These are phyloP conservation scores for Trebouxia sp. DNA, from an alignment of 139 green algal genomes.

Conservation along the genomic window DNA sequence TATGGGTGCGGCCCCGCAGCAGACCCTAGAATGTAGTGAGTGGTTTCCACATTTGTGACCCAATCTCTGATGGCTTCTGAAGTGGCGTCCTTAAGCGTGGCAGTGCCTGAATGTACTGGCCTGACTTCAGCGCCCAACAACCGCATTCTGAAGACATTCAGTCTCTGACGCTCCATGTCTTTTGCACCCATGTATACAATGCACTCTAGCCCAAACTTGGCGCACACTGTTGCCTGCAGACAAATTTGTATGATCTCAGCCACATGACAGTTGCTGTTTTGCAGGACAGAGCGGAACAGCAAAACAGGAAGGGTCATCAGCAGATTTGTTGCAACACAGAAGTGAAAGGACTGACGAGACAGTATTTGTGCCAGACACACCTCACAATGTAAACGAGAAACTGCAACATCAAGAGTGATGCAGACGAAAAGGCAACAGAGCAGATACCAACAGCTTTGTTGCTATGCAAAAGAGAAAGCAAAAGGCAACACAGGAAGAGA, in stretches of 20 bases:
- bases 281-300: too few species aligned
- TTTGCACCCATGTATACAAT: slow-evolving; percentile 99
- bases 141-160: slow-evolving; percentile 99
- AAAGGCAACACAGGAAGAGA: too few species aligned
- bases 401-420: too few species aligned
- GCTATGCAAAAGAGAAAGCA: too few species aligned
- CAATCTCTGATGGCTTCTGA: slow-evolving; percentile 98
- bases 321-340: too few species aligned
- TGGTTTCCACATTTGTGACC: slow-evolving; percentile 99
- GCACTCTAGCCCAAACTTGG: slow-evolving; percentile 91
- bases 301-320: too few species aligned
- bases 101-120: slow-evolving; percentile 87
- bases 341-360: too few species aligned
- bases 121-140: slow-evolving; percentile 95
- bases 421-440: too few species aligned
- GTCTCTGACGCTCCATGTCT: slow-evolving; percentile 96
- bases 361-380: too few species aligned
- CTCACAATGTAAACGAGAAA: too few species aligned
- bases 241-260: not conserved
- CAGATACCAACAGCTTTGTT: too few species aligned
- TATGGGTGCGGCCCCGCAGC: slow-evolving; percentile 97
- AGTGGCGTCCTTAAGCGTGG: slow-evolving; percentile 98
- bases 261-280: too few species aligned
- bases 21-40: slow-evolving; percentile 99
- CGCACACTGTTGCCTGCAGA: slow-evolving; percentile 92